These are phyloP conservation scores for Nicotiana otophora DNA, from an alignment of 257 asterid genomes.

Conservation along the genomic window DNA sequence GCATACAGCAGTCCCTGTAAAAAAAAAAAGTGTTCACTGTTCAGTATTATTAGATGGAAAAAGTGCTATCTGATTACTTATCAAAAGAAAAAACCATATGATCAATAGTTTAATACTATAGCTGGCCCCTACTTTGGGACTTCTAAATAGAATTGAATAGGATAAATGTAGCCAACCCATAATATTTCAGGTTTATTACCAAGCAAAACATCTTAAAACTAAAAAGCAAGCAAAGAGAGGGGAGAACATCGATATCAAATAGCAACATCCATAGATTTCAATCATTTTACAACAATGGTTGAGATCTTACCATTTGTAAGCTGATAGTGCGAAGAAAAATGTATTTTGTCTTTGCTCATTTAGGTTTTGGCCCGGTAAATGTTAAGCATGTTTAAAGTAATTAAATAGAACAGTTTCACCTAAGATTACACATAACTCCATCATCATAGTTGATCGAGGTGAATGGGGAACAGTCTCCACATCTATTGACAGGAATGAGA, in stretches of 20 bases:
- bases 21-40: neutral
- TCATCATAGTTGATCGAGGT: neutral
- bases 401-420: neutral
- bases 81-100: neutral
- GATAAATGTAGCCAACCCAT: neutral
- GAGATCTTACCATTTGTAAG: neutral
- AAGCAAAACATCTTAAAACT: neutral
- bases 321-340: neutral
- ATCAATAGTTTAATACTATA: neutral
- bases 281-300: neutral
- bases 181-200: neutral
- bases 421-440: neutral
- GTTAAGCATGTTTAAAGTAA: neutral
- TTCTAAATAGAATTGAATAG: neutral
- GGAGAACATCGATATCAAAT: neutral
- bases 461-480: neutral
- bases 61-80: neutral
- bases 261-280: neutral
- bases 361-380: neutral
- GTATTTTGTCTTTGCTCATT: neutral
- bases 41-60: neutral
- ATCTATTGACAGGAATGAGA: neutral
- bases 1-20: constrained; percentile 82
- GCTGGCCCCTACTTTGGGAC: neutral
- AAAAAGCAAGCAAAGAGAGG: neutral